phyloP scores from a whole-genome alignment of 345 rosid species.

The Populus pruinosa region DNA sequence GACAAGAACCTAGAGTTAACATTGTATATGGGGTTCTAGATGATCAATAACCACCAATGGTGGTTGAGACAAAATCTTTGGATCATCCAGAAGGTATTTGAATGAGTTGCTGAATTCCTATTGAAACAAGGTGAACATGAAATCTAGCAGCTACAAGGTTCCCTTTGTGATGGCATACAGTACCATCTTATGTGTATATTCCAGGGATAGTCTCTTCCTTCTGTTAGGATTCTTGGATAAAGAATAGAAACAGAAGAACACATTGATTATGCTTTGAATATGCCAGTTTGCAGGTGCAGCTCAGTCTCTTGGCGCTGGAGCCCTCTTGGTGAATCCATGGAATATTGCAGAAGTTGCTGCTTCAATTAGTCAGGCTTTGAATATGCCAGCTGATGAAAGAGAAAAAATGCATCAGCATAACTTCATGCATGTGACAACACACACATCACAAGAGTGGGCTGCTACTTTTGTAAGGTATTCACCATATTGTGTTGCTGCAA shows the following conservation, averaged over 20 bases:
- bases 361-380: constrained; percentile 51
- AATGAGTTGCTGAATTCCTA: neutral
- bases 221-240: neutral
- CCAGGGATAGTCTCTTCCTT: neutral
- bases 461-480: constrained; percentile 56
- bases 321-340: constrained; percentile 59
- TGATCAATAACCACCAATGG: too few relatives aligned
- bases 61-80: too few relatives aligned
- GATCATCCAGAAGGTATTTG: neutral
- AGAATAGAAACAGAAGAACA: neutral
- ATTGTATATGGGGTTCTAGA: too few relatives aligned
- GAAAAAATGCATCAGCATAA: constrained; percentile 58
- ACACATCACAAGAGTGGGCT: constrained; percentile 69
- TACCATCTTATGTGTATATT: neutral
- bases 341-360: constrained; percentile 56
- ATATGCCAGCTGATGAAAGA: constrained; percentile 56
- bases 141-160: neutral
- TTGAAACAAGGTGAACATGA: neutral
- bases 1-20: too few relatives aligned
- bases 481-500: constrained; percentile 3
- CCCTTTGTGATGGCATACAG: neutral
- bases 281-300: constrained; percentile 66
- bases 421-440: constrained; percentile 56
- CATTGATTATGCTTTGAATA: constrained; percentile 3
- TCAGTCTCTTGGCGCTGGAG: constrained; percentile 67